Evolutionary conservation across 768 basidiomycete species (phyloP), one percentile per base, ranked within the genome.

Genomic region (Grammothele lineata): DNA sequence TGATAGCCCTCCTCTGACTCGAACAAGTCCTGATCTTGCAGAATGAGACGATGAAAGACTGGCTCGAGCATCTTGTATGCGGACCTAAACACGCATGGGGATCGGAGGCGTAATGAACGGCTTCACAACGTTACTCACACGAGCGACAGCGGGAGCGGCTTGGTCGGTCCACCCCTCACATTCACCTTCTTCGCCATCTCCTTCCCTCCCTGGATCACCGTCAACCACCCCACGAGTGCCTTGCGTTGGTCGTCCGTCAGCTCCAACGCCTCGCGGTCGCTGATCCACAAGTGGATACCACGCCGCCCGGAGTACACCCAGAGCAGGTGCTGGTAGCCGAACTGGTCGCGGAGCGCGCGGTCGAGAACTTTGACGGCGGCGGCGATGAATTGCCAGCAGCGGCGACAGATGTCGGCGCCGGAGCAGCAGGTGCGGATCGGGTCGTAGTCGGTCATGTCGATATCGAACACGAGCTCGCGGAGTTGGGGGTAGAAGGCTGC

Each of bases 381-480:
- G 12, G 88, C 79, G 60, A 99, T 97, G 70, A 93, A 99, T 2
- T 74, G 78, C 96, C 96, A 99, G 67, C 96, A 99, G 33, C 83
- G 78, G 51, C 75, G 78, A 70, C 96, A 99, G 65, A 99, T 95
- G 46, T 78, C 83, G 37, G 92, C 90, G 39, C 80, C 88, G 11
- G 84, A 83, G 69, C 96, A 98, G 67, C 96, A 99, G 1, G 93
- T 97, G 39, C 96, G 84, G 59, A 98, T 80, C 37, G 83, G 74
- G 63, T 99, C 95, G 68, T 98, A 99, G 68, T 99, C 96, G 14
- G 96, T 95, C 96, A 99, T 97, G 68, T 99, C 96, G 63, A 99
- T 97, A 80, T 99, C 96, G 63, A 99, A 96, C 0, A 98, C 95
- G 35, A 99, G 84, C 64, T 98, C 96, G 48, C 96, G 85, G 53